Conservation (phyloP, 2,329 filamentous ascomycete species). For the Aspergillus spinulosporus region DNA sequence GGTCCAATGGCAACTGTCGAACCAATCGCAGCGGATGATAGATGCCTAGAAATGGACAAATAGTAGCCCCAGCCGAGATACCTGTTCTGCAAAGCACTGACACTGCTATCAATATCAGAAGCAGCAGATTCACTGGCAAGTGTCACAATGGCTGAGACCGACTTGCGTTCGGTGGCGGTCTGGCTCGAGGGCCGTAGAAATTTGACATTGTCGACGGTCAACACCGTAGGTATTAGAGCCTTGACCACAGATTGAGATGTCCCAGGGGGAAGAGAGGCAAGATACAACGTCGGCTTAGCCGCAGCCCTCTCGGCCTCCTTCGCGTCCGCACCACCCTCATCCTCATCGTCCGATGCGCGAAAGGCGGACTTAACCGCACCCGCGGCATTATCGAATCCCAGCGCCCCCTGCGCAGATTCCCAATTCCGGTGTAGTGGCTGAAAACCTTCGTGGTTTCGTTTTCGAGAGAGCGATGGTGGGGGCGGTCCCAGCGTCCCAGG, state of each 20-base stretch:
- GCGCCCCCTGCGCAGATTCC: slow-evolving; percentile 39
- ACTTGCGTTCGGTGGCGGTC: slow-evolving; percentile 62
- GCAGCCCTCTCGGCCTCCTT: slow-evolving; percentile 50
- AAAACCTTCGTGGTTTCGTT: slow-evolving; percentile 47
- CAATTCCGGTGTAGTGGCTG: slow-evolving; percentile 41
- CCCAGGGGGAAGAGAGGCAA: slow-evolving; percentile 55
- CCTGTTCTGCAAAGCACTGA: slow-evolving; percentile 75
- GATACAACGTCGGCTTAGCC: slow-evolving; percentile 56
- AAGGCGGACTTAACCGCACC: slow-evolving; percentile 40
- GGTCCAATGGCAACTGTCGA: slow-evolving; percentile 52
- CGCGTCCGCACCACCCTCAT: slow-evolving; percentile 41
- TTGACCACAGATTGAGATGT: slow-evolving; percentile 54
- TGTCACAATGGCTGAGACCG: slow-evolving; percentile 75
- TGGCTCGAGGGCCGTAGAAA: slow-evolving; percentile 60
- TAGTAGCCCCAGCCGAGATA: slow-evolving; percentile 86
- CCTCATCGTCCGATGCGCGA: slow-evolving; percentile 46
- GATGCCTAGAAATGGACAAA: slow-evolving; percentile 74
- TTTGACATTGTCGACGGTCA: slow-evolving; percentile 72
- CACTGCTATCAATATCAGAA: slow-evolving; percentile 77
- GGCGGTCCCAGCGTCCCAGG: slow-evolving; percentile 51
- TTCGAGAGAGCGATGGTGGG: slow-evolving; percentile 43
- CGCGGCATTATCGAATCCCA: slow-evolving; percentile 41
- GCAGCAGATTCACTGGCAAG: slow-evolving; percentile 77
- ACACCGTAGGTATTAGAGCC: slow-evolving; percentile 50
- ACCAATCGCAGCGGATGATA: slow-evolving; percentile 72